Base-by-base conservation (phyloP, 805 yeast species). In the Naumovozyma castellii region DNA sequence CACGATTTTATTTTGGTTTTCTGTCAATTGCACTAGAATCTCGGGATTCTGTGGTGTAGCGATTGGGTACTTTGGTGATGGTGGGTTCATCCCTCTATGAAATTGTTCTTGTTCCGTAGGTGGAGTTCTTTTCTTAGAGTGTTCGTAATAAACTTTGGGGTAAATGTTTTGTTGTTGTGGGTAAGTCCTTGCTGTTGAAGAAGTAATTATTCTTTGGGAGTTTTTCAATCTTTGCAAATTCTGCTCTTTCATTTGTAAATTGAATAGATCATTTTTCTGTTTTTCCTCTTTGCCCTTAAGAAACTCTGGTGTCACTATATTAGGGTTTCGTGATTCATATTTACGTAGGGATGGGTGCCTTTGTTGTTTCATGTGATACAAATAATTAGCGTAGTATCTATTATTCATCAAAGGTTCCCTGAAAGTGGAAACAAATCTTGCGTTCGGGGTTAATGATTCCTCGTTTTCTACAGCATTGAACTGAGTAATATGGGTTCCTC, bases 1-100 rank as follows among this genome's bases (percentile, higher is more conserved):
- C 34, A 54, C 29, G 37, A 47, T 43, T 32, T 48, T 49, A 5
- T 51, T 49, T 10, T 22, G 27, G 27, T 22, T 42, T 14, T 49
- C 47, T 14, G 45, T 44, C 14, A 51, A 52, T 31, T 45, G 46
- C 5, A 56, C 53, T 8, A 56, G 44, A 22, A 42, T 27, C 36
- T 56, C 61, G 3, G 54, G 56, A 25, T 52, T 49, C 18, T 52
- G 40, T 9, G 57, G 54, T 9, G 53, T 46, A 9, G 61, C 61
- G n/a, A 43, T 39, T 14, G 59, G 59, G 35, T 50, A 45, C 38
- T 13, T 5, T 27, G 8, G 15, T 13, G 29, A 20, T 28, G 14
- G 12, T 17, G 17, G 9, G 16, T 15, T 15, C 34, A 4, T 30
- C 12, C 18, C 35, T 19, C 28, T 20, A 12, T 18, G 25, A 4